Evolutionary conservation across 2,329 filamentous ascomycete genomes (phyloP).

Genomic region (Magnaporthiopsis incrustans): DNA sequence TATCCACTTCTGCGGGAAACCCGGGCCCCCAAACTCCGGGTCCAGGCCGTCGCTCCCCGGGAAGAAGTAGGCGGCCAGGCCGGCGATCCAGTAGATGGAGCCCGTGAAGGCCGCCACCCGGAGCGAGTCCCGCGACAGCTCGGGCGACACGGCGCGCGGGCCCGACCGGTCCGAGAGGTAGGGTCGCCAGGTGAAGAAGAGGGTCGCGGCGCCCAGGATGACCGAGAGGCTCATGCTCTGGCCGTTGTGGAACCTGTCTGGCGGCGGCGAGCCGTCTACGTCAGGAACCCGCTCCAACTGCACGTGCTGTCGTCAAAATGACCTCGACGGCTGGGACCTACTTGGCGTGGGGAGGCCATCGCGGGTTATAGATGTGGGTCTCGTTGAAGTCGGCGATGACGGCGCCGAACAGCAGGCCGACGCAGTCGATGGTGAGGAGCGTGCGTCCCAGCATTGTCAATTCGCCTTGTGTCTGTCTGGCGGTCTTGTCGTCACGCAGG

Average conservation of each 20-base stretch:
- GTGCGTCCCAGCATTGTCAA: constrained; percentile 27
- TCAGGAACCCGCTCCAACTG: not conserved
- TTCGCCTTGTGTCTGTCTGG: not conserved
- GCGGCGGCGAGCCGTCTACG: not conserved
- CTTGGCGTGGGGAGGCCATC: constrained; percentile 39
- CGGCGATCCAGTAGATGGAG: constrained; percentile 33
- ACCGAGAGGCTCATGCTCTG: constrained; percentile 34
- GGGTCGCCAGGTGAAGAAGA: constrained; percentile 31
- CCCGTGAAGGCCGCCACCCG: constrained; percentile 26
- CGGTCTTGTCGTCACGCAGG: too few species aligned
- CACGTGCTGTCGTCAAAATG: not conserved
- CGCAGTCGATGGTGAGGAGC: constrained; percentile 30
- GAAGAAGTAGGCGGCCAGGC: constrained; percentile 26
- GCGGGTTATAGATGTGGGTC: constrained; percentile 34
- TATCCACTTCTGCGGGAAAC: constrained; percentile 28
- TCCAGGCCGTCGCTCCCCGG: constrained; percentile 32
- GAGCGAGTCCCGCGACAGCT: constrained; percentile 23
- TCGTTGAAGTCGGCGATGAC: constrained; percentile 30
- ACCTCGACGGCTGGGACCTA: constrained; percentile 15
- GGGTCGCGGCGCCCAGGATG: constrained; percentile 27
- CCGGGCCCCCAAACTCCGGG: constrained; percentile 34
- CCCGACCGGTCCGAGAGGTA: constrained; percentile 10
- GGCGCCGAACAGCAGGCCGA: constrained; percentile 29
- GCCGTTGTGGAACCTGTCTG: constrained; percentile 30
- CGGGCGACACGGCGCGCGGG: constrained; percentile 11